A percentile compares a stretch with the other conserved stretches of the same genome.
phyloP scores from a whole-genome alignment of 2,329 filamentous ascomycete species.

The Exophiala sp. region DNA sequence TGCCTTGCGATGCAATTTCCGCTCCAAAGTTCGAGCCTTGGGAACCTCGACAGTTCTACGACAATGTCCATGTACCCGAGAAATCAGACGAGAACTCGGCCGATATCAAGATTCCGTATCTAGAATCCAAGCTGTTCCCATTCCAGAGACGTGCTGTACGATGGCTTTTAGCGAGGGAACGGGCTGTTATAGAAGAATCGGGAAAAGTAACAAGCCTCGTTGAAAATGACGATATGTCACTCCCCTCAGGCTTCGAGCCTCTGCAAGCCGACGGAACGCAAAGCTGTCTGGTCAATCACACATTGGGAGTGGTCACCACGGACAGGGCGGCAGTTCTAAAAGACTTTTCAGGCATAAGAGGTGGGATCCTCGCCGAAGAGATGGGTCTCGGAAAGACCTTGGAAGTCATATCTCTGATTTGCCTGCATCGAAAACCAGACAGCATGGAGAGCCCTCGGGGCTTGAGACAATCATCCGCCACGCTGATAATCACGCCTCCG shows the following conservation, averaged over 20 bases:
- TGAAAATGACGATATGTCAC: slow-evolving; percentile 4
- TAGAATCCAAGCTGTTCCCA: slow-evolving; percentile 41
- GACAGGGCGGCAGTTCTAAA: slow-evolving; percentile 33
- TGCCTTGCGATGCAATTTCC: background rate
- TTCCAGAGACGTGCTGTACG: slow-evolving; percentile 45
- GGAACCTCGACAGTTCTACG: slow-evolving; percentile 41
- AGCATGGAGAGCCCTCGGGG: slow-evolving; percentile 21
- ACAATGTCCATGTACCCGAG: slow-evolving; percentile 34
- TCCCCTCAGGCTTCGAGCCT: slow-evolving; percentile 38
- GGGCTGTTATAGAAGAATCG: slow-evolving; percentile 33
- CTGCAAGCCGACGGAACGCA: slow-evolving; percentile 37
- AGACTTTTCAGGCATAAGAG: slow-evolving; percentile 33
- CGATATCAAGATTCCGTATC: slow-evolving; percentile 33
- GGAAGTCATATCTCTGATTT: slow-evolving; percentile 44
- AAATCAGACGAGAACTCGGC: slow-evolving; percentile 25
- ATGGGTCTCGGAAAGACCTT: slow-evolving; percentile 49
- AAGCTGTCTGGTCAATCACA: slow-evolving; percentile 38
- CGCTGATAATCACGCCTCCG: slow-evolving; percentile 57
- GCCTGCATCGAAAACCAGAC: slow-evolving; percentile 34
- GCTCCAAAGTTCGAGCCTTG: slow-evolving; percentile 17
- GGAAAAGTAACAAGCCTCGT: slow-evolving; percentile 30
- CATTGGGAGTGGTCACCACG: slow-evolving; percentile 38
- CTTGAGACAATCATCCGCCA: slow-evolving; percentile 46
- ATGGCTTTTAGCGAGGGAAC: slow-evolving; percentile 44
- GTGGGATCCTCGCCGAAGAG: slow-evolving; percentile 47